These are phyloP conservation scores for Cryphonectria naterciae DNA, from an alignment of 2,329 filamentous ascomycete species.

Conservation along the genomic window DNA sequence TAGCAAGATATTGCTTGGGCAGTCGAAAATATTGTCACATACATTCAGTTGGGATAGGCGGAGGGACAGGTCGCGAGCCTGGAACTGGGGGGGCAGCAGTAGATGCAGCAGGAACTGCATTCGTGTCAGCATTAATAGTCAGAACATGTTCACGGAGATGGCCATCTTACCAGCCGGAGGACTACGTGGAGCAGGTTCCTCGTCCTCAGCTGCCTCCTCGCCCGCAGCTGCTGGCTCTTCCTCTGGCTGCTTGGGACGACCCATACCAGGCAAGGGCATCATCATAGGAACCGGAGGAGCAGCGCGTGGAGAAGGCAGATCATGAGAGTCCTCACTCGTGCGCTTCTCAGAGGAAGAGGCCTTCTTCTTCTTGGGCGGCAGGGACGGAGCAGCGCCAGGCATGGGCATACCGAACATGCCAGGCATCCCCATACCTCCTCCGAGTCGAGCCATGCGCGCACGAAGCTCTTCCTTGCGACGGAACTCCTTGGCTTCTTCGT, in stretches of 20 bases:
- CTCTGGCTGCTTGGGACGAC: slow-evolving; percentile 55
- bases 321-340: slow-evolving; percentile 49
- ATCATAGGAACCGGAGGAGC: slow-evolving; percentile 61
- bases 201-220: slow-evolving; percentile 41
- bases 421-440: slow-evolving; percentile 94
- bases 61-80: slow-evolving; percentile 57
- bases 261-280: slow-evolving; percentile 75
- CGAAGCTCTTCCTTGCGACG: slow-evolving; percentile 85
- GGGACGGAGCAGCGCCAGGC: slow-evolving; percentile 49
- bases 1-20: slow-evolving; percentile 33
- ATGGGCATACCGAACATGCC: slow-evolving; percentile 86
- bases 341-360: slow-evolving; percentile 45
- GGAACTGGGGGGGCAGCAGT: slow-evolving; percentile 51
- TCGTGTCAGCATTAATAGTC: slow-evolving; percentile 32
- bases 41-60: slow-evolving; percentile 65
- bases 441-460: slow-evolving; percentile 98
- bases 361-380: slow-evolving; percentile 61
- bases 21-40: slow-evolving; percentile 43
- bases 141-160: slow-evolving; percentile 31
- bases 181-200: slow-evolving; percentile 39
- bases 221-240: slow-evolving; percentile 52
- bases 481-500: slow-evolving; percentile 86
- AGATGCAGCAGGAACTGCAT: slow-evolving; percentile 37
- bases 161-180: slow-evolving; percentile 32
- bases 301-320: slow-evolving; percentile 48